Base-by-base conservation (phyloP, 1,139 yeast genomes). In the Blastobotrys persicus region DNA sequence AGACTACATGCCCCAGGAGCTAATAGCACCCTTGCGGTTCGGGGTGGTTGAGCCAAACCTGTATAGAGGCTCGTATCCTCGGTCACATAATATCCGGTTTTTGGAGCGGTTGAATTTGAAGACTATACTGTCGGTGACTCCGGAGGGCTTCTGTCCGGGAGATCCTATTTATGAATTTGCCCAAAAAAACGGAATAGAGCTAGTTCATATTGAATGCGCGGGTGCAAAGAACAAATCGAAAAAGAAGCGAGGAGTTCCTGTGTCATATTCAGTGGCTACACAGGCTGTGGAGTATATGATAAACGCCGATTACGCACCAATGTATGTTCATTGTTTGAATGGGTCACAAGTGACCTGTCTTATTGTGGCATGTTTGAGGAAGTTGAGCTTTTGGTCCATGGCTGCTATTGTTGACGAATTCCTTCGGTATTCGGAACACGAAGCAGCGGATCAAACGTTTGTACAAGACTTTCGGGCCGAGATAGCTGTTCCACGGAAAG, bases 281-380 rank as follows among this genome's bases (percentile, higher is more conserved):
- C 71, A 75, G 46, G 85, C 85, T 0, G 69, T 89, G 18, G 79
- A 80, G 53, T 54, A 80, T 44, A 73, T 88, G 57, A 74, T 85
- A 14, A 81, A 85, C 61, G 71, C 73, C 32, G 76, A 77, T 39
- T 72, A 75, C 57, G 78, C 83, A 11, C 96, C 97, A 0, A 73
- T 86, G 7, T 91, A 86, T 63, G 67, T 92, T 2, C 96, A 91
- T 65, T 91, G 98, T 66, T 71, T 84, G 23, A 91, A 88, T 63
- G 98, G 98, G 0, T 89, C 95, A 5, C 92, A 88, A 57, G 86
- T 88, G 1, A 86, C 95, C 0, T 81, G 94, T 31, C 72, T 92
- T 45, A 80, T 88, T 2, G 78, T 91, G 33, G 97, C 97, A 5
- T 88, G 97, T 64, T 71, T 89, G 40, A 71, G 98, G 31, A 87